Base-by-base conservation (phyloP, 2,329 filamentous ascomycete genomes). In the Paracamarosporium sp. region DNA sequence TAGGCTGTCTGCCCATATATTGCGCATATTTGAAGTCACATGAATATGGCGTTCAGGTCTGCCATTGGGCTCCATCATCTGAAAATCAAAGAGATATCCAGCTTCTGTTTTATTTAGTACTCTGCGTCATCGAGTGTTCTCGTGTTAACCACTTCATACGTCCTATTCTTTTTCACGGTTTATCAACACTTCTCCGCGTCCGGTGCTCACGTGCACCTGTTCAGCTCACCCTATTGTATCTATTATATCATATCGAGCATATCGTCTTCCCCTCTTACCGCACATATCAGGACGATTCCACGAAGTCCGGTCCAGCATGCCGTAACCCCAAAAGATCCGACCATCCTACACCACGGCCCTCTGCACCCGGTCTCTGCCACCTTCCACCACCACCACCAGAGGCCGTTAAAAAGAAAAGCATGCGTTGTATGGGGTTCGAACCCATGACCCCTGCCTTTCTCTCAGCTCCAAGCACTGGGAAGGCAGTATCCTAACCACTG, bases 401-500 rank as follows among this genome's bases (percentile, higher is more conserved):
- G 28, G 35, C 27, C 53, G 22, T 46, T 17, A 28, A 48, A 53
- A 50, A 57, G 11, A 54, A 63, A 53, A 54, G 57, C 48, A 41
- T 65, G 63, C 63, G 61, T 43, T 61, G 56, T 61, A 59, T 53
- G 62, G 57, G 63, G 59, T 57, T 63, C 59, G 72, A 75, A 76
- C 73, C 62, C 68, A 48, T 62, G 51, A 59, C 50, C 40, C 51
- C 48, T 36, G 46, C 50, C 50, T 59, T 17, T n/a, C n/a, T 40
- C 33, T n/a, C 38, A 35, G 8, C 15, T 40, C 38, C 25, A 25
- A 15, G 15, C 28, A 56, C 57, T 77, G 75, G 74, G 75, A 76
- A 76, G 72, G 72, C 72, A 68, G 64, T 72, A 72, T 64, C 67
- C 71, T 77, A 75, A 75, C 75, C 74, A 76, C 75, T 76, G 69